phyloP scores from a whole-genome alignment of 495 filamentous ascomycete species.

The Podospora comata region DNA sequence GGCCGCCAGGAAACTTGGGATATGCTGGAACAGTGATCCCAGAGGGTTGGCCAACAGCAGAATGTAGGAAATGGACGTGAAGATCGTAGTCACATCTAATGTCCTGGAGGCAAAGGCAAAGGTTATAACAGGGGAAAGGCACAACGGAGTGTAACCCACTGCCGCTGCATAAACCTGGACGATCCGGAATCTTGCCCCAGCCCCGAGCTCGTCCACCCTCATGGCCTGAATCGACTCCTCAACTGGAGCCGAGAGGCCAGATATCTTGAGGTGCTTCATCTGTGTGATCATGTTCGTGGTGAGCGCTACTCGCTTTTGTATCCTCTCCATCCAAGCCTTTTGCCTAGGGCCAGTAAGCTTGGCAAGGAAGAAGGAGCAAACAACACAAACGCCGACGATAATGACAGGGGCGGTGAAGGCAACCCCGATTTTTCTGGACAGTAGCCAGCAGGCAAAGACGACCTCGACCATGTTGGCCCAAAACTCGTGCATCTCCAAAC shows the following conservation, averaged over 20 bases:
- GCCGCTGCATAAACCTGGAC: conserved; percentile 19
- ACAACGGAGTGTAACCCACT: conserved; percentile 50
- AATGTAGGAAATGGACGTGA: conserved; percentile 63
- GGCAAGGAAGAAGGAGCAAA: conserved; percentile 25
- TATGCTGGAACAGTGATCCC: conserved; percentile 52
- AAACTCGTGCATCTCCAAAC: conserved; percentile 34
- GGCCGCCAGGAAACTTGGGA: conserved; percentile 52
- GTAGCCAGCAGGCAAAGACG: conserved; percentile 53
- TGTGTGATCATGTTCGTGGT: conserved; percentile 40
- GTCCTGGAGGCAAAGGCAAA: conserved; percentile 42
- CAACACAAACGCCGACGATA: conserved; percentile 25
- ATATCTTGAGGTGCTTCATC: conserved; percentile 50
- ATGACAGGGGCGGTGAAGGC: conserved; percentile 59
- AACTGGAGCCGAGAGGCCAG: conserved; percentile 36
- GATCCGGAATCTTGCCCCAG: conserved; percentile 34
- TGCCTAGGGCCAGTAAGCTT: conserved; percentile 34
- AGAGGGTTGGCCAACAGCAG: conserved; percentile 57
- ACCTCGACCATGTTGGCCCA: conserved; percentile 54
- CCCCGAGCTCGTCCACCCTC: conserved; percentile 41
- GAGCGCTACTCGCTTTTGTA: conserved; percentile 39
- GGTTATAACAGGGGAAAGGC: conserved; percentile 43
- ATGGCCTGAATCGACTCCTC: conserved; percentile 39
- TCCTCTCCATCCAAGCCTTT: conserved; percentile 43
- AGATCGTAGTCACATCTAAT: conserved; percentile 51
- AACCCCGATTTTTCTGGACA: conserved; percentile 53